These are phyloP conservation scores for Priceomyces castillae DNA, from an alignment of 805 yeast genomes.

Conservation along the genomic window DNA sequence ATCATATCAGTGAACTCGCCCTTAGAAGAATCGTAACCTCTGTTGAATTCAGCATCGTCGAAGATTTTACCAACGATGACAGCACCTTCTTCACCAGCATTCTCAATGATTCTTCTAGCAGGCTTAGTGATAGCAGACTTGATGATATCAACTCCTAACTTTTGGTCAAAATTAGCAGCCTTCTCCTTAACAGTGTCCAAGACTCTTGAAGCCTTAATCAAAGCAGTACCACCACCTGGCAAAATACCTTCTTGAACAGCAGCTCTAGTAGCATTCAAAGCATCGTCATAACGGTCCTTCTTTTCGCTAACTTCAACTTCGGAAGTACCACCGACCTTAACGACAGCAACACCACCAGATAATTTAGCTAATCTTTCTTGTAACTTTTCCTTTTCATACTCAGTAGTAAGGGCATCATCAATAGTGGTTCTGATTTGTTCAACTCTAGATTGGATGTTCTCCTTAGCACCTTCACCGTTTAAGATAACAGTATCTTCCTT, in stretches of 20 bases:
- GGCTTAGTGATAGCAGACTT: slow-evolving; percentile 92
- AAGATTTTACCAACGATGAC: slow-evolving; percentile 89
- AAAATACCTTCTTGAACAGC: slow-evolving; percentile 98
- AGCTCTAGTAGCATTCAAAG: slow-evolving; percentile 97
- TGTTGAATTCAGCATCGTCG: slow-evolving; percentile 70
- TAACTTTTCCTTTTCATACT: slow-evolving; percentile 93
- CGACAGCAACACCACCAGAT: slow-evolving; percentile 97
- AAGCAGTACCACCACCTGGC: slow-evolving; percentile 99
- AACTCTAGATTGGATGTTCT: slow-evolving; percentile 76
- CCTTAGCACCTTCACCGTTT: slow-evolving; percentile 89
- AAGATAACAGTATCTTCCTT: slow-evolving; percentile 93
- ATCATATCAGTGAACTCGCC: slow-evolving; percentile 95
- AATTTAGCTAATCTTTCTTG: slow-evolving; percentile 97
- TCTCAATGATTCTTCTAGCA: slow-evolving; percentile 91
- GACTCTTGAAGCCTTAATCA: slow-evolving; percentile 82
- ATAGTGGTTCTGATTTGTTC: slow-evolving; percentile 88
- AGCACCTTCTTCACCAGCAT: slow-evolving; percentile 97
- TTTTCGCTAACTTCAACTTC: slow-evolving; percentile 99
- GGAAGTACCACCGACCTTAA: slow-evolving; percentile 95
- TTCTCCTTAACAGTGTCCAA: slow-evolving; percentile 69
- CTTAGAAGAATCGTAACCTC: slow-evolving; percentile 88
- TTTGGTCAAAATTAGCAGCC: slow-evolving; percentile 84
- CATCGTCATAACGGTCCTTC: slow-evolving; percentile 99
- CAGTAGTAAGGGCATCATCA: slow-evolving; percentile 71
- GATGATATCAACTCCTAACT: slow-evolving; percentile 92